These are phyloP conservation scores for Podaxis pistillaris DNA, from an alignment of 768 basidiomycete genomes.

Conservation along the genomic window DNA sequence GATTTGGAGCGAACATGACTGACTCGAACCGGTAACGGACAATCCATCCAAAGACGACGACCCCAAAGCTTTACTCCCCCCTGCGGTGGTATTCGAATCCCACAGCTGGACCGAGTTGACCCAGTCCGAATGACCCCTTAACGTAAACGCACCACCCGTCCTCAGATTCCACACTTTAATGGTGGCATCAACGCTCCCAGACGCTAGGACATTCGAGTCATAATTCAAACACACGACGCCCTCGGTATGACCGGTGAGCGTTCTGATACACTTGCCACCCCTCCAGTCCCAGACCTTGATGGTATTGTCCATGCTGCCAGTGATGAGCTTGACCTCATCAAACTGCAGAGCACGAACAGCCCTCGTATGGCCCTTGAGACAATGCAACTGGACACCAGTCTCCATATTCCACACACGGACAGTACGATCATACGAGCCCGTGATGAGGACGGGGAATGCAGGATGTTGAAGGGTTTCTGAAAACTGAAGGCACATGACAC, in stretches of 20 bases:
- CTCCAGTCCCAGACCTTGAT: constrained; percentile 98
- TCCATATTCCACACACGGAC: constrained; percentile 96
- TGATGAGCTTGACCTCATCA: constrained; percentile 92
- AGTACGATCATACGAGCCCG: constrained; percentile 95
- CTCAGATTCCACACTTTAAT: constrained; percentile 95
- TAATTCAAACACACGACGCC: constrained; percentile 91
- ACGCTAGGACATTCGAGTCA: constrained; percentile 88
- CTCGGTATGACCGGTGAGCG: constrained; percentile 85
- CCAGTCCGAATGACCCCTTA: constrained; percentile 94
- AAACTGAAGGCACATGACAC: constrained; percentile 97
- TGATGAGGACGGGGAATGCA: constrained; percentile 91
- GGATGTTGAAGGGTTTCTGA: constrained; percentile 81
- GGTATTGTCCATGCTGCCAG: constrained; percentile 94
- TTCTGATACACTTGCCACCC: constrained; percentile 82
- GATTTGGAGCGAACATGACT: constrained; percentile 46
- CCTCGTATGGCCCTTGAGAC: constrained; percentile 86
- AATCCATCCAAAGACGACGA: constrained; percentile 36
- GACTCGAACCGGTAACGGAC: constrained; percentile 24
- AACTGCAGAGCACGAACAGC: constrained; percentile 94
- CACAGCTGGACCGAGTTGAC: constrained; percentile 94
- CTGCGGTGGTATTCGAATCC: constrained; percentile 53
- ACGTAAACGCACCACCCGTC: constrained; percentile 86
- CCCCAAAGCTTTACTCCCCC: constrained; percentile 27
- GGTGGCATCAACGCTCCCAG: constrained; percentile 91
- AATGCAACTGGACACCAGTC: constrained; percentile 79